Percentiles rank a stretch among this genome's conserved stretches.
Evolutionary conservation across 169 alveolate species (phyloP).

Genomic region (Cryptosporidium parvum): DNA sequence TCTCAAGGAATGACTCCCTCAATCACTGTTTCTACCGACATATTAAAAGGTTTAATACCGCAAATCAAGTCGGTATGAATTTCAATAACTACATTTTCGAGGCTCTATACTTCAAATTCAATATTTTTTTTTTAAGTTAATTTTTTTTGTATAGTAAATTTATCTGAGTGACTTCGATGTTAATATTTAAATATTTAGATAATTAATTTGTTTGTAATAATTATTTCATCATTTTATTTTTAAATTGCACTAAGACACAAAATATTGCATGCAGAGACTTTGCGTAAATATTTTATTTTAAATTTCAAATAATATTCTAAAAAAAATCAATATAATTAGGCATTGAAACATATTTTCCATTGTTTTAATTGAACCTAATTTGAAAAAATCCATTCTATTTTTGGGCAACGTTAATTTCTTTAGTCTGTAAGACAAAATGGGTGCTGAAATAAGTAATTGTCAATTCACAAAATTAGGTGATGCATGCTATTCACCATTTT

Average conservation of each 20-base stretch:
- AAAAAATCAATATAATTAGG: background rate
- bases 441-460: constrained; percentile 27
- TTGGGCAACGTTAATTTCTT: background rate
- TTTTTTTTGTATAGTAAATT: background rate
- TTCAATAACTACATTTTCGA: background rate
- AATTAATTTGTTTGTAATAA: background rate
- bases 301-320: background rate
- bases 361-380: background rate
- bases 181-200: background rate
- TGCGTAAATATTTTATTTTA: background rate
- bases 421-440: background rate
- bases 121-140: background rate
- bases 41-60: constrained; percentile 26
- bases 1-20: constrained; percentile 34
- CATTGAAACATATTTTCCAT: background rate
- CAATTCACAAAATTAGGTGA: constrained; percentile 9
- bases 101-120: background rate
- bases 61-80: constrained; percentile 26
- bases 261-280: constrained; percentile 63
- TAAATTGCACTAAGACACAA: background rate
- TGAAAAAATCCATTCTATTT: background rate
- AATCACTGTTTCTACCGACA: constrained; percentile 1
- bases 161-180: background rate
- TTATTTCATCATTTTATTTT: background rate
- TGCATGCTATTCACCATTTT: constrained; percentile 14